These are phyloP conservation scores for Xanthoconium purpureum DNA, from an alignment of 768 basidiomycete genomes.

Conservation along the genomic window DNA sequence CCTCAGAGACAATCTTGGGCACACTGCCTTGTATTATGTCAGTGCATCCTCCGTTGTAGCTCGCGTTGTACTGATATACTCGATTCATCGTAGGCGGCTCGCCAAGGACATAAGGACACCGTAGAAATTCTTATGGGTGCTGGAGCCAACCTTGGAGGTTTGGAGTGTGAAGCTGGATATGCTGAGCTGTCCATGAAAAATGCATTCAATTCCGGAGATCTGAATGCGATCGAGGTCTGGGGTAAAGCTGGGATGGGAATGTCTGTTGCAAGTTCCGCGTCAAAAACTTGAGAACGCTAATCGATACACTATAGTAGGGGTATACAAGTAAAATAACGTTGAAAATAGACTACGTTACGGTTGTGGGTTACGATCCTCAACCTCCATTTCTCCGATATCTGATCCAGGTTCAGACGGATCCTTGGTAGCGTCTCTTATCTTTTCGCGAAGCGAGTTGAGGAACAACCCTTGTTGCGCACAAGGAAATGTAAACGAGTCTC, in stretches of 20 bases:
- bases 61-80: conserved; percentile 1
- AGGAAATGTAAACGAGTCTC: conserved; percentile 63
- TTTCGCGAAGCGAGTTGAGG: conserved; percentile 56
- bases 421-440: conserved; percentile 39
- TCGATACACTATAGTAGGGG: conserved; percentile 9
- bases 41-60: conserved; percentile 19
- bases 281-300: conserved; percentile 3
- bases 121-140: conserved; percentile 67
- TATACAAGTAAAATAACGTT: conserved; percentile 12
- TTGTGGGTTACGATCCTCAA: conserved; percentile 19
- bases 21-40: conserved; percentile 83
- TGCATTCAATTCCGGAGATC: conserved; percentile 41
- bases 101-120: conserved; percentile 59
- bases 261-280: background rate
- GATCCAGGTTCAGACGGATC: conserved; percentile 23
- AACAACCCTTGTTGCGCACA: conserved; percentile 66
- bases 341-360: background rate
- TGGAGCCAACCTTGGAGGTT: conserved; percentile 70
- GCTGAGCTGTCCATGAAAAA: conserved; percentile 44
- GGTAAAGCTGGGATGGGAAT: conserved; percentile 43
- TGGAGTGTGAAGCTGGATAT: conserved; percentile 59
- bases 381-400: conserved; percentile 26
- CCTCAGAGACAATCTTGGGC: conserved; percentile 72
- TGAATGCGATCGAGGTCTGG: conserved; percentile 51
- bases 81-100: conserved; percentile 54